Evolutionary conservation across 148 eudicot species (phyloP), one percentile per base, ranked within the genome.

Genomic region (Vaccinium darrowii): DNA sequence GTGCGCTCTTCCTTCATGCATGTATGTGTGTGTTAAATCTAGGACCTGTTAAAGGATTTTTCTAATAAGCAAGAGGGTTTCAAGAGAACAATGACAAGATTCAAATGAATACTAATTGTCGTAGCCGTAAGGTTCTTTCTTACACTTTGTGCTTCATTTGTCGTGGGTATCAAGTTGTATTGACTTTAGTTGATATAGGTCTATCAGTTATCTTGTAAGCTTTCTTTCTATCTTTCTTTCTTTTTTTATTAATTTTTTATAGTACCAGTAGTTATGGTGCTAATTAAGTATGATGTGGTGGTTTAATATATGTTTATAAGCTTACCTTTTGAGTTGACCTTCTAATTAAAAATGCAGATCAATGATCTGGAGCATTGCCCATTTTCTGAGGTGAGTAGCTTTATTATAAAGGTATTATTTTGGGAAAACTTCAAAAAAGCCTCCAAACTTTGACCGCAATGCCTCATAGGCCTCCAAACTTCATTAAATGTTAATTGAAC

Each of bases 311-410:
- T 54, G 43, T 54, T 54, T 54, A 54, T 54, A 54, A 13, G 0
- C 57, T 14, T 0, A 3, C 57, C 3, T 49, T 18, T 65, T 7
- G 19, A 71, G 77, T 57, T 65, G 33, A 51, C 72, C 47, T 69
- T 67, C 69, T 53, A 12, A 36, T 85, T 25, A 75, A 13, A 49
- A 52, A 74, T 90, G 89, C 94, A 94, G 98, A 91, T 93, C 87
- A 93, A 92, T 87, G 98, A 95, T 67, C 93, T 95, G 54, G 91
- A 91, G 91, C 92, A 87, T 53, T 91, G 92, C 84, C 92, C 98
- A 74, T 93, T 87, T 88, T 92, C 96, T 53, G 98, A 95, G 97
- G 95, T 94, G 88, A 84, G 81, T 78, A 25, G 10, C 73, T 27
- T 51, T 80, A 3, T 75, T 58, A 7, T 75, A 30, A 7, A 16